Base-by-base conservation (phyloP, 2,329 filamentous ascomycete genomes). In the Hypoxylon sp. region DNA sequence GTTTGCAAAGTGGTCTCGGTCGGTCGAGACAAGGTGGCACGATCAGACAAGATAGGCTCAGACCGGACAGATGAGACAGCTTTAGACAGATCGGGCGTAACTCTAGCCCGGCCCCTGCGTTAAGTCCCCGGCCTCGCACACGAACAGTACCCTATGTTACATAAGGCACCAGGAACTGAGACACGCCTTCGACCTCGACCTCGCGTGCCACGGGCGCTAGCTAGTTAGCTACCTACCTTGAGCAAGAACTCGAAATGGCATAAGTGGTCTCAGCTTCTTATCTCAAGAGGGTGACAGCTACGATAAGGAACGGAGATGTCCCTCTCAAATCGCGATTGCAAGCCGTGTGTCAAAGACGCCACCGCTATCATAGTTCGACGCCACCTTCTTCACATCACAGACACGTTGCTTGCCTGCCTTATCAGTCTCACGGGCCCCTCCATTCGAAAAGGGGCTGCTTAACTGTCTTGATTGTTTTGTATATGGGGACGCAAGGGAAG, bases 71-170 rank as follows among this genome's bases (percentile, higher is more conserved):
- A 41, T 11, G 26, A 15, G 30, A 15, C n/a, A 28, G 6, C 4
- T 48, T 28, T 26, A 59, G 51, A 64, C 61, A 34, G 39, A 28
- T 60, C 63, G 59, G 59, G 56, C 63, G 63, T 62, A 63, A 65
- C 63, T 62, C 24, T 19, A 1, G 19, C 11, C 30, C 59, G 55
- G 59, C 52, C 59, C 59, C 59, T 66, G 63, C 59, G 34, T 62
- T 62, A 32, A 37, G 47, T 50, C 28, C 28, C 26, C 47, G 30
- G 28, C 2, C 19, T 4, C n/a, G 28, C 17, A 17, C 30, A 34
- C 19, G 17, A 20, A 34, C 10, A n/a, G 10, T 26, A 26, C 24
- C 24, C 24, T 26, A 26, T 7, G 46, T 8, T 17, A 26, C 24
- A 30, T 48, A 17, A n/a, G 22, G 17, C 15, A 26, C 13, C 26